A percentile compares a stretch with the other conserved stretches of the same genome.
Conservation (phyloP, 106 monocot species). For the Dioscorea alata region DNA sequence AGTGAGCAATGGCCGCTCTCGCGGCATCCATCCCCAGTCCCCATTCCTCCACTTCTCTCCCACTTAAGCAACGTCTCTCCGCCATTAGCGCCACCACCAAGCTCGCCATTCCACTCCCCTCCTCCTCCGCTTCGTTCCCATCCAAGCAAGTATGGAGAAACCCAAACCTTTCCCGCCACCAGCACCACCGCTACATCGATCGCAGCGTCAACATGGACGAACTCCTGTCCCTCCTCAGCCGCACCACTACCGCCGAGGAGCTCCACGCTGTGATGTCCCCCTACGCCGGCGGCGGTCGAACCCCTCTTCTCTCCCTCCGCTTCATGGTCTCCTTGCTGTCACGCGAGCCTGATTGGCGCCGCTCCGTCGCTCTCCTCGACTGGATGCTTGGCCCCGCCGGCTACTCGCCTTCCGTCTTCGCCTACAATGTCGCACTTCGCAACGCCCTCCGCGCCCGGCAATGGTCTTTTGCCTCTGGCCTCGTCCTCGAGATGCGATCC, state of each 20-base stretch:
- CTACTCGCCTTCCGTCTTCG: conserved; percentile 47
- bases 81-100: not conserved
- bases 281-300: conserved; percentile 12
- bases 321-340: conserved; percentile 85
- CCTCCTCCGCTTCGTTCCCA: no score
- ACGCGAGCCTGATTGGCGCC: conserved; percentile 50
- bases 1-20: no score
- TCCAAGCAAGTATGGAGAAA: no score
- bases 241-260: conserved; percentile 35
- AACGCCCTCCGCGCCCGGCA: conserved; percentile 54
- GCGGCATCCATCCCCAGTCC: no score
- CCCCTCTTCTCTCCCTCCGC: conserved; percentile 49
- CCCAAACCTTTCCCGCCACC: not conserved
- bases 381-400: conserved; percentile 64
- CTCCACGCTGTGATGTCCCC: conserved; percentile 72
- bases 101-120: not conserved
- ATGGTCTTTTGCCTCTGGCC: conserved; percentile 59
- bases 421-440: conserved; percentile 85
- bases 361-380: conserved; percentile 92
- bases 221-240: conserved; percentile 42
- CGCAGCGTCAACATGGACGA: conserved; percentile 60
- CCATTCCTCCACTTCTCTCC: no score
- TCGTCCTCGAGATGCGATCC: conserved; percentile 65
- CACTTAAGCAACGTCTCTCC: not conserved
- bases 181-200: conserved; percentile 26